phyloP scores from a whole-genome alignment of 331 rosid genomes.

The Pyracantha coccinea region DNA sequence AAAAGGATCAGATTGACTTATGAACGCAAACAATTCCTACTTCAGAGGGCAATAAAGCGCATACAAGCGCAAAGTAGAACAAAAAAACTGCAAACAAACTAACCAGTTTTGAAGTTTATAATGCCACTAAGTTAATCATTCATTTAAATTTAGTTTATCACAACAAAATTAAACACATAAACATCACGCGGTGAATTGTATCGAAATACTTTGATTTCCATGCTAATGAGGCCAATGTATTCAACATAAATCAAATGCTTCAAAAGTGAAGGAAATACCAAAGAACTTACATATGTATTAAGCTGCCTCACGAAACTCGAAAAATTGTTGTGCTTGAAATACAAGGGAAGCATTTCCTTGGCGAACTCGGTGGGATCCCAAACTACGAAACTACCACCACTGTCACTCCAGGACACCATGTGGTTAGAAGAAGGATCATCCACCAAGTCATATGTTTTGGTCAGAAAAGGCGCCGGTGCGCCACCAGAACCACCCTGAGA shows the following conservation, averaged over 20 bases:
- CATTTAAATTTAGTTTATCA: not conserved
- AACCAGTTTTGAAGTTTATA: not conserved
- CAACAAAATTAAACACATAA: not conserved
- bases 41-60: not conserved
- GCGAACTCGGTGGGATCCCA: conserved; percentile 46
- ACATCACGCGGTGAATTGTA: not conserved
- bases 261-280: not conserved
- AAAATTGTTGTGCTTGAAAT: conserved; percentile 49
- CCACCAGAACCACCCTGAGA: conserved; percentile 24
- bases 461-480: conserved; percentile 44
- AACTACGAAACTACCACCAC: conserved; percentile 40
- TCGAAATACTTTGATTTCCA: no score
- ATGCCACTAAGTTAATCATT: not conserved
- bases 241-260: not conserved
- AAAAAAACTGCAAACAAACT: not conserved
- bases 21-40: not conserved
- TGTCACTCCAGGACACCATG: conserved; percentile 36
- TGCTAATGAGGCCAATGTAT: no score
- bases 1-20: not conserved
- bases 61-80: not conserved
- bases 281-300: conserved; percentile 32
- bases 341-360: conserved; percentile 35
- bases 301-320: conserved; percentile 46
- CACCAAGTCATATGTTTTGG: conserved; percentile 45
- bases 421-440: conserved; percentile 33